Evolutionary conservation across 2,329 filamentous ascomycete genomes (phyloP).

Genomic region (Epichloe baconii): DNA sequence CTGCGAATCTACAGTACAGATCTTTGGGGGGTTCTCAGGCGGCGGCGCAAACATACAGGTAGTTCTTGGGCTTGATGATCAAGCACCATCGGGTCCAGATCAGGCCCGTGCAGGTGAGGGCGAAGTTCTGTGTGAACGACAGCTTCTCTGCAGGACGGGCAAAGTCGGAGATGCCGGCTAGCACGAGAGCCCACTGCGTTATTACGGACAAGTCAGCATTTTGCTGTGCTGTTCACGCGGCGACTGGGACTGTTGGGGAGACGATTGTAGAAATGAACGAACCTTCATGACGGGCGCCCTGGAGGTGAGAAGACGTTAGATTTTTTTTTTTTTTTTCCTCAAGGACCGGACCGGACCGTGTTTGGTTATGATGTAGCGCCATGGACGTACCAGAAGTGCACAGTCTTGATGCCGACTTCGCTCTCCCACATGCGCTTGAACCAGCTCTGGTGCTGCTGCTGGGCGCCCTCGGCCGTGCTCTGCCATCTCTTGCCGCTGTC

Average conservation of each 20-base stretch:
- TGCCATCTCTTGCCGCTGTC: constrained; percentile 48
- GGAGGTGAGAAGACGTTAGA: constrained; percentile 2
- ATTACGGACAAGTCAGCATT: not conserved
- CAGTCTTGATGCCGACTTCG: constrained; percentile 75
- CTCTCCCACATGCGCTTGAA: constrained; percentile 76
- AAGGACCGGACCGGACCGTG: no score
- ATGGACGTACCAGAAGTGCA: constrained; percentile 76
- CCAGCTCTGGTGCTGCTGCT: constrained; percentile 34
- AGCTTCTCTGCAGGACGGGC: constrained; percentile 83
- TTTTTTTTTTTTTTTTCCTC: not conserved
- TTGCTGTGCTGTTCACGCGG: not conserved
- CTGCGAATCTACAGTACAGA: not conserved
- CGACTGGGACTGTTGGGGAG: no score
- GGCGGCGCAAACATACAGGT: constrained; percentile 48
- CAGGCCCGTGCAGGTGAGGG: constrained; percentile 76
- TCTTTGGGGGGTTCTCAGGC: not conserved
- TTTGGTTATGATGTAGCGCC: no score
- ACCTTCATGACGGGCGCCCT: constrained; percentile 89
- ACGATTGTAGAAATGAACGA: constrained; percentile 17
- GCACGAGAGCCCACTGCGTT: constrained; percentile 74
- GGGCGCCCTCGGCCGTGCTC: constrained; percentile 45
- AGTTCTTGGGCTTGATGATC: constrained; percentile 87
- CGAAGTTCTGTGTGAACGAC: constrained; percentile 82
- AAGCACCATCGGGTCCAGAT: constrained; percentile 99
- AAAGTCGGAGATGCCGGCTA: constrained; percentile 87